Evolutionary conservation across 805 yeast species (phyloP), one percentile per base, ranked within the genome.

Genomic region (Sugiyamaella americana): DNA sequence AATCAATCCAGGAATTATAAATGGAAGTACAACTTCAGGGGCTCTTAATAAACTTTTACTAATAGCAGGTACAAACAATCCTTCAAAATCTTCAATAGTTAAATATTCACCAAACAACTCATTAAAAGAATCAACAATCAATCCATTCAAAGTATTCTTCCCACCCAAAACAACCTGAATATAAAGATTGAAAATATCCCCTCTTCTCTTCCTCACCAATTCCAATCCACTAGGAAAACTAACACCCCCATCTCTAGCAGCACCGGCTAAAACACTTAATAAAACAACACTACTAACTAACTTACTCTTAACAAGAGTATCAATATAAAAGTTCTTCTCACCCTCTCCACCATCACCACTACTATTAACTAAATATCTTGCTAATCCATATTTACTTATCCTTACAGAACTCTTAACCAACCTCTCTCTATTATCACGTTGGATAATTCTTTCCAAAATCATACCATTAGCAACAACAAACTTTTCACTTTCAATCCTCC

Each of bases 31-130:
- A 34, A 69, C 63, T 58, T 87, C 96, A 0, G 96, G 82, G 2
- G 94, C 78, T 62, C 96, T 76, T 52, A 89, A 69, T 42, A 83
- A 70, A 1, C 89, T 76, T 59, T 84, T 87, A 57, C 85, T 89
- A 41, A 89, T 57, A 17, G 75, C 72, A 1, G 94, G 87, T 4
- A 79, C 63, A 16, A 84, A 57, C 4, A 52, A 44, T 1, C 63
- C 51, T 18, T 59, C 61, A 43, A 80, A 69, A 3, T 64, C 59
- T 0, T 63, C 69, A 16, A 66, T 63, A 5, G 63, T 55, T 13
- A 80, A 57, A 51, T 68, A 73, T 30, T 72, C 72, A 16, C 60
- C 56, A 20, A 79, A 61, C 52, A 78, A 76, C 4, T 65, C 61
- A n/a, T 69, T 70, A 41, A 80, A 68, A 18, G 60, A 26, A 6